phyloP scores from a whole-genome alignment of 441 rosid species.

The Gossypium davidsonii region DNA sequence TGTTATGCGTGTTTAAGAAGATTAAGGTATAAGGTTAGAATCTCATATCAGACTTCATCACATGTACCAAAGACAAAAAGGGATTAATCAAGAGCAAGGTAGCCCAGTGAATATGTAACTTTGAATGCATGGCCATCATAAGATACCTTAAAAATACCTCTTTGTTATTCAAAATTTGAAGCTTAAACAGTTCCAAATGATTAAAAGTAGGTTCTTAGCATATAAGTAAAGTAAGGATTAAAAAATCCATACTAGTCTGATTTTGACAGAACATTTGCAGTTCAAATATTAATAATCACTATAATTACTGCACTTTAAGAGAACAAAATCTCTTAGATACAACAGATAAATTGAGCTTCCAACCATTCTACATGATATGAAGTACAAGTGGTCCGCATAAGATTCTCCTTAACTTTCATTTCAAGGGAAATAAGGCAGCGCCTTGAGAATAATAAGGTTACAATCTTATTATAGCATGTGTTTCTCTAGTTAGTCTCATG shows the following conservation, averaged over 20 bases:
- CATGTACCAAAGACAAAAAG: not conserved
- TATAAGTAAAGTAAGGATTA: not conserved
- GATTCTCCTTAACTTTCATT: not conserved
- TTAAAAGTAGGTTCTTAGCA: not conserved
- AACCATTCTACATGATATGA: not conserved
- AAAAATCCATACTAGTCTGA: not conserved
- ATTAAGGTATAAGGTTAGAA: slow-evolving; percentile 2
- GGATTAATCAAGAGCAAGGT: not conserved
- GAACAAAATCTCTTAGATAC: not conserved
- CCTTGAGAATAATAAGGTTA: not conserved
- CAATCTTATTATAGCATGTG: not conserved
- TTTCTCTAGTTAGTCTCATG: not conserved
- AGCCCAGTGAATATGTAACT: not conserved
- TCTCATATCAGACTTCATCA: not conserved
- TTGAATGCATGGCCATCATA: not conserved
- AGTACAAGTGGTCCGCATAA: not conserved
- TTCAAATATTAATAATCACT: not conserved
- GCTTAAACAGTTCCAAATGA: not conserved
- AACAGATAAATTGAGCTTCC: not conserved
- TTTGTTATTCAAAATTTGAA: not conserved
- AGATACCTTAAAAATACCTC: not conserved
- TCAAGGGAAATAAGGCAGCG: not conserved
- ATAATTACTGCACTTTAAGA: not conserved
- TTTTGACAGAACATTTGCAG: not conserved
- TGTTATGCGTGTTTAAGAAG: not conserved